A percentile compares a stretch with the other conserved stretches of the same genome.
These are phyloP conservation scores for Vitis riparia DNA, from an alignment of 164 flowering plant genomes.

Conservation along the genomic window DNA sequence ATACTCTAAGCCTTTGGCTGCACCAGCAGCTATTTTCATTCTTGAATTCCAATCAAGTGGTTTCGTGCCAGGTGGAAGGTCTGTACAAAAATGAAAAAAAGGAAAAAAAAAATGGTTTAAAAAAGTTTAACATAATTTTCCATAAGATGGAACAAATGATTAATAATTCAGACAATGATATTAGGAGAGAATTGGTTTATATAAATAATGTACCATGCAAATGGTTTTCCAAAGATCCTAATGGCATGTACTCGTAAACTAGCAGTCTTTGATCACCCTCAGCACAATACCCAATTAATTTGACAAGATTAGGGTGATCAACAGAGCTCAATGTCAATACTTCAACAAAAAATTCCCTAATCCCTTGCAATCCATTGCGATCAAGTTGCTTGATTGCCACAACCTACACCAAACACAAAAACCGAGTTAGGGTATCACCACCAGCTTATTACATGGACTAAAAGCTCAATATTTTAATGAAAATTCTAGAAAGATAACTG, in stretches of 20 bases:
- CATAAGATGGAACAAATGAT: background rate
- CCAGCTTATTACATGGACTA: background rate
- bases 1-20: slow-evolving; percentile 81
- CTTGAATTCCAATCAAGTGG: slow-evolving; percentile 79
- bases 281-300: slow-evolving; percentile 76
- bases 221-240: slow-evolving; percentile 80
- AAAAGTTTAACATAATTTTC: background rate
- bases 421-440: slow-evolving; percentile 6
- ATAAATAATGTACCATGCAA: slow-evolving; percentile 56
- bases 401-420: slow-evolving; percentile 38
- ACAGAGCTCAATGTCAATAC: slow-evolving; percentile 64
- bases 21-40: slow-evolving; percentile 86
- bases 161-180: background rate
- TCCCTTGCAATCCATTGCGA: slow-evolving; percentile 71
- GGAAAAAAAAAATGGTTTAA: background rate
- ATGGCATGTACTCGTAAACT: slow-evolving; percentile 89
- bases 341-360: slow-evolving; percentile 77
- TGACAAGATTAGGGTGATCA: slow-evolving; percentile 79
- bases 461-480: background rate
- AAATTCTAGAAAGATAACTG: background rate
- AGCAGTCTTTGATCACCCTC: slow-evolving; percentile 80
- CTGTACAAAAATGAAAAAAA: slow-evolving; percentile 24
- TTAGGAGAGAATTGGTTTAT: background rate
- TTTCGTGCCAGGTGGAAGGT: slow-evolving; percentile 46
- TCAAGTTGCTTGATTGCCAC: slow-evolving; percentile 92